phyloP scores from a whole-genome alignment of 78 protist genomes.

The Cavenderia fasciculata region DNA sequence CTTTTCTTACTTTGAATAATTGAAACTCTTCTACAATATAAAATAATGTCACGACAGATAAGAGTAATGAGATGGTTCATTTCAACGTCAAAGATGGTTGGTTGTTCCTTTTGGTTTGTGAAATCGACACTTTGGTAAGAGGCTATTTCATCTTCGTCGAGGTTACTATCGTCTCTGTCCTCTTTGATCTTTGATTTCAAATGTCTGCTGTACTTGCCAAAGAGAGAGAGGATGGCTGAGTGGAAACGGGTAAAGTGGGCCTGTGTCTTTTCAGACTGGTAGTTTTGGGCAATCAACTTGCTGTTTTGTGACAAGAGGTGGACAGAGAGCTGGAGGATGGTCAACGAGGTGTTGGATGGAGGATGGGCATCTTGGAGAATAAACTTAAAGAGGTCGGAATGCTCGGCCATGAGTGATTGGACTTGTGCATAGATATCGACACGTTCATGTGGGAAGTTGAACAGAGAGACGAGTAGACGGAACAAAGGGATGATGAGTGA shows the following conservation, averaged over 20 bases:
- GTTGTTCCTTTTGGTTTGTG: not conserved
- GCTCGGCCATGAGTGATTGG: not conserved
- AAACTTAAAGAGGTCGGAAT: constrained; percentile 15
- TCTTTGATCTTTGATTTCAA: not conserved
- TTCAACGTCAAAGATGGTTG: constrained; percentile 14
- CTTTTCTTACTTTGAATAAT: not conserved
- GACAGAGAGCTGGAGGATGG: constrained; percentile 5
- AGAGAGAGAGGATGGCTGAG: constrained; percentile 10
- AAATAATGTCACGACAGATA: constrained; percentile 4
- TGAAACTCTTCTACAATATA: constrained; percentile 68
- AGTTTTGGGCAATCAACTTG: not conserved
- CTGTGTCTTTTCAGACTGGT: not conserved
- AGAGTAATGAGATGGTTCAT: not conserved
- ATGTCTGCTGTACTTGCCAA: constrained; percentile 2
- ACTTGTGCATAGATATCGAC: constrained; percentile 21
- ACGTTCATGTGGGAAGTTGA: constrained; percentile 10
- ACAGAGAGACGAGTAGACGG: not conserved
- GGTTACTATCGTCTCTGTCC: not conserved
- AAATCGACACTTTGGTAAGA: not conserved
- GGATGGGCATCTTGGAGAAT: constrained; percentile 22
- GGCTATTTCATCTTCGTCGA: not conserved
- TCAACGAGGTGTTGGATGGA: not conserved
- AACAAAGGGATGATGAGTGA: too few species aligned
- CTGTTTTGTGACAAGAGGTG: constrained; percentile 19
- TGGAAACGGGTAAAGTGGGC: constrained; percentile 20